Evolutionary conservation across 2,329 filamentous ascomycete species (phyloP), one percentile per base, ranked within the genome.

Genomic region (Phyllosticta capitalensis): DNA sequence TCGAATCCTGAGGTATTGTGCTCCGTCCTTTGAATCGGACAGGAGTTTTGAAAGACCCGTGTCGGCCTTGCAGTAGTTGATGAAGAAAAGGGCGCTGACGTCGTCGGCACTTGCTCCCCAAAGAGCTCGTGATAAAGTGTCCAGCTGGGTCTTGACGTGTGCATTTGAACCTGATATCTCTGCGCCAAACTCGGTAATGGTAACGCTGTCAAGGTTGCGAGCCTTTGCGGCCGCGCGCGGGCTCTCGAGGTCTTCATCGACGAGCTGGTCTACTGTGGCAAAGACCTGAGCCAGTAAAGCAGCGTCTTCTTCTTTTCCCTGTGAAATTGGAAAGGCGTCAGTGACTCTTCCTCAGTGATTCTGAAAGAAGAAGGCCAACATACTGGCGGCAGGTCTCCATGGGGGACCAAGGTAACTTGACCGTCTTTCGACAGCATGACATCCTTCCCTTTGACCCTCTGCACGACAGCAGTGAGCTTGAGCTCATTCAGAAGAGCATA

Each of bases 381-480:
- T 38, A 38, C 30, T 14, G 30, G 30, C 10, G 30, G 5, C 12
- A 14, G 9, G 30, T 38, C 30, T 38, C 30, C 30, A 17, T 38
- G 30, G 17, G 30, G 1, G 9, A 38, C 30, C 30, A 38, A 38
- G 12, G 12, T 14, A 14, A 38, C 30, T 38, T 38, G 30, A 14
- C 30, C 30, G 17, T 38, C 30, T 12, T 38, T 38, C 30, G 73
- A 71, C 54, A 80, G 70, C 38, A 78, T 67, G 1, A 80, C 69
- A 10, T 70, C 72, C 2, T 75, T 71, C 0, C 81, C 80, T 0
- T 68, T 61, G 0, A 75, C 76, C 33, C 78, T 78, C 64, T 84
- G 81, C 64, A 74, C 71, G 6, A 80, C 71, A 0, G 79, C 61
- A 19, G 80, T 75, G 0, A 78, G 64, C 0, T 74, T 72, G 54